Evolutionary conservation across 257 asterid species (phyloP).

Genomic region (Leptodermis oblonga): DNA sequence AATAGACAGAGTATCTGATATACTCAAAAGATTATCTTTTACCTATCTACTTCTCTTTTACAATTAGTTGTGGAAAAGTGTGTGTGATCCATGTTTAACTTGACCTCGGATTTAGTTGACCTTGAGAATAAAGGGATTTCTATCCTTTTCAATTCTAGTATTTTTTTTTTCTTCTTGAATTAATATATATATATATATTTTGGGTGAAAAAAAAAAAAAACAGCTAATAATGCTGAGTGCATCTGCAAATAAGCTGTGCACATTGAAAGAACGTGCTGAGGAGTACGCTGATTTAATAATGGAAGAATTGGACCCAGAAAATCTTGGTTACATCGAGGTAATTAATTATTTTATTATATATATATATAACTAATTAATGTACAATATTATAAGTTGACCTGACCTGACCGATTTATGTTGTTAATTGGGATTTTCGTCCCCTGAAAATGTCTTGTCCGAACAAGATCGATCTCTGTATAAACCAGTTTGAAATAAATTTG

Average conservation of each 20-base stretch:
- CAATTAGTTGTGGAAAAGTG: too few relatives aligned
- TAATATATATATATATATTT: too few relatives aligned
- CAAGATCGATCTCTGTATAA: slow-evolving; percentile 13
- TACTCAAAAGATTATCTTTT: too few relatives aligned
- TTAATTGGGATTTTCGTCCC: slow-evolving; percentile 15
- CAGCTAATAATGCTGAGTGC: slow-evolving; percentile 95
- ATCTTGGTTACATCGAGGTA: slow-evolving; percentile 90
- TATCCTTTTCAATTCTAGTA: not conserved
- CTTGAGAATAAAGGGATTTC: not conserved
- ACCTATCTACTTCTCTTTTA: slow-evolving; percentile 2
- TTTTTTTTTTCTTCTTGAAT: not conserved
- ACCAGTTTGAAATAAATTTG: too few relatives aligned
- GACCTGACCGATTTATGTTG: not conserved
- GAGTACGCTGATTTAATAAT: slow-evolving; percentile 79
- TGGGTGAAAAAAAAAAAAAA: too few relatives aligned
- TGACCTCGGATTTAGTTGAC: not conserved
- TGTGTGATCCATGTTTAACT: not conserved
- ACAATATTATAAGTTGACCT: too few relatives aligned
- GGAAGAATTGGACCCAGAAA: slow-evolving; percentile 93
- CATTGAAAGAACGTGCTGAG: slow-evolving; percentile 75
- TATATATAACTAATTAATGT: too few relatives aligned
- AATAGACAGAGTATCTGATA: too few relatives aligned
- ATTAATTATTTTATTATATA: too few relatives aligned
- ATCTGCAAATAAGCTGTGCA: slow-evolving; percentile 81
- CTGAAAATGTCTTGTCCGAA: slow-evolving; percentile 18